phyloP scores from a whole-genome alignment of 228 moss, liverwort and hornwort genomes.

The Sphagnum fallax region DNA sequence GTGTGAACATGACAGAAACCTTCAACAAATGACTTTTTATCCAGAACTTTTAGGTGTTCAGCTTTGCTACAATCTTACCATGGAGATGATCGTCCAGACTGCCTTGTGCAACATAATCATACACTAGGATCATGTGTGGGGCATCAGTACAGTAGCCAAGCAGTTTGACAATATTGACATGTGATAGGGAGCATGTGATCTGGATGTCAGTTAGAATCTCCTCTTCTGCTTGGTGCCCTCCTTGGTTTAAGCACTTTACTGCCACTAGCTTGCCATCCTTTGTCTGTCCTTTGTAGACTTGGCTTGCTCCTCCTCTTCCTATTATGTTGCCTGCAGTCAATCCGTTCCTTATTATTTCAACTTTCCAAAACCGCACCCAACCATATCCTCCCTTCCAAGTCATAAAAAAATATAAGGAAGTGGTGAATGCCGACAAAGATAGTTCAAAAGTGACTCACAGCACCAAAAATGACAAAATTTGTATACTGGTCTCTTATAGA shows the following conservation, averaged over 20 bases:
- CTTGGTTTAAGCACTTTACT: conserved; percentile 71
- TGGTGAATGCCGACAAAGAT: not conserved
- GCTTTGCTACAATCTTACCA: conserved; percentile 12
- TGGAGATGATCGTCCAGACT: conserved; percentile 50
- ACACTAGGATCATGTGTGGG: conserved; percentile 27
- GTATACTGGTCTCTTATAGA: not conserved
- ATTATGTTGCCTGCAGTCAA: conserved; percentile 57
- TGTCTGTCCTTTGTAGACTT: conserved; percentile 73
- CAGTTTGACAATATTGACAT: conserved; percentile 61
- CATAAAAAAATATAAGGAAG: no score
- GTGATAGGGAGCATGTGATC: conserved; percentile 68
- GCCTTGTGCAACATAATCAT: conserved; percentile 40
- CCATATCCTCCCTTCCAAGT: no score
- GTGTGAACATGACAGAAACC: no score
- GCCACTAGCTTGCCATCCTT: conserved; percentile 68
- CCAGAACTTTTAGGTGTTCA: no score
- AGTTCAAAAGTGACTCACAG: not conserved
- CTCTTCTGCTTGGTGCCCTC: conserved; percentile 60
- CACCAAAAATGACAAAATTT: not conserved
- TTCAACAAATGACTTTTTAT: no score
- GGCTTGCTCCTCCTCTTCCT: conserved; percentile 87
- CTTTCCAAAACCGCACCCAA: not conserved
- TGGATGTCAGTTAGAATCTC: conserved; percentile 74
- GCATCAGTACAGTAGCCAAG: conserved; percentile 73
- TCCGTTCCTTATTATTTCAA: no score